phyloP scores from a whole-genome alignment of 768 basidiomycete genomes.

The Kwoniella heveanensis region DNA sequence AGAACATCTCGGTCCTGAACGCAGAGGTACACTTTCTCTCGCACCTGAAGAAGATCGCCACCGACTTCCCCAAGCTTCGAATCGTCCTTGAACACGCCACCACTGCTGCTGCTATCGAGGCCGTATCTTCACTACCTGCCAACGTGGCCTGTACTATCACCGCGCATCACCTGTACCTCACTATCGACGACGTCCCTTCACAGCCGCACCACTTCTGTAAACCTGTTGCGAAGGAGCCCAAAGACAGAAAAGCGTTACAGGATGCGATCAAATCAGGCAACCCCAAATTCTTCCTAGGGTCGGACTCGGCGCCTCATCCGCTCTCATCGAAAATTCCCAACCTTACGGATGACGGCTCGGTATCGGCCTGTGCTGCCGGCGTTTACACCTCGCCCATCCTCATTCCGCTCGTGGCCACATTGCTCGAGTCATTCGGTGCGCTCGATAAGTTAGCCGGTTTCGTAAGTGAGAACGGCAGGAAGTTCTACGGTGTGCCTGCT shows the following conservation, averaged over 20 bases:
- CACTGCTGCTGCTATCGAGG: conserved; percentile 69
- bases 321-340: conserved; percentile 53
- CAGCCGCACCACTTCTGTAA: conserved; percentile 97
- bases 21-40: conserved; percentile 87
- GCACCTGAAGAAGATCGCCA: conserved; percentile 78
- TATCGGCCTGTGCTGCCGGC: conserved; percentile 83
- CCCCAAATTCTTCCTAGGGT: conserved; percentile 94
- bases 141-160: conserved; percentile 97
- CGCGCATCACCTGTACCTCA: conserved; percentile 89
- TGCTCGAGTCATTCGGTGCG: conserved; percentile 84
- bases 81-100: conserved; percentile 98
- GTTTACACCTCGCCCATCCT: conserved; percentile 93
- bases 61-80: conserved; percentile 79
- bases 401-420: conserved; percentile 82
- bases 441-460: conserved; percentile 79
- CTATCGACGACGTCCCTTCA: conserved; percentile 94
- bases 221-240: conserved; percentile 93
- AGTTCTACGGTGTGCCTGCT: conserved; percentile 66
- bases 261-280: conserved; percentile 76
- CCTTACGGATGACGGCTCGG: conserved; percentile 56
- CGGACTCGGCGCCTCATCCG: conserved; percentile 93
- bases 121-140: conserved; percentile 60
- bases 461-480: conserved; percentile 73
- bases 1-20: conserved; percentile 91
- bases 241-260: conserved; percentile 79